Base-by-base conservation (phyloP, 1,284 basidiomycete genomes). In the Coniferiporia sulphurascens region DNA sequence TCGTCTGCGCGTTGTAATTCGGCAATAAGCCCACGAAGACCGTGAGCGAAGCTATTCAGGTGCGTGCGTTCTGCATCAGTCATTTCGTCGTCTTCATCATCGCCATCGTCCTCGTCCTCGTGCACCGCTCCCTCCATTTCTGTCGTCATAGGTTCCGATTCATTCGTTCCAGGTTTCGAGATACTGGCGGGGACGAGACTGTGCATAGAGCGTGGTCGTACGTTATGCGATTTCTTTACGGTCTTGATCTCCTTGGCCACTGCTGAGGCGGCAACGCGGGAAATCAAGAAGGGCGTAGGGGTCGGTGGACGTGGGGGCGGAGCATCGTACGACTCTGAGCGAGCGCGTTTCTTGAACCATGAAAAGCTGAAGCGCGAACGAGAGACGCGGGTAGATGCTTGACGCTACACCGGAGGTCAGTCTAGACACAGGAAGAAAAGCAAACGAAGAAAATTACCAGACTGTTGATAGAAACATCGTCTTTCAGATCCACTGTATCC, bases 1-100 rank as follows among this genome's bases (percentile, higher is more conserved):
- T 48, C 46, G 21, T 56, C 55, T 21, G 46, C 46, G 9, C 17
- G 15, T 34, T 49, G 45, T 6, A 56, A 46, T 44, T 48, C n/a
- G 43, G 55, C 55, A 17, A 56, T 56, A 12, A 56, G 32, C 32
- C 46, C 46, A 21, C 55, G 55, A 35, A 56, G 32, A 1, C 55
- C 55, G 36, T 34, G 48, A 7, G 55, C 55, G 17, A 48, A 56
- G 13, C 36, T 22, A 4, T 17, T n/a, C n/a, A 56, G 46, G 7
- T 34, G 55, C 13, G 17, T 34, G 34, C 55, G 55, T 22, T 56
- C 55, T 21, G 44, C 44, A 4, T 27, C 19, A 8, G 55, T 38
- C 34, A 49, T 4, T 8, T 5, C 19, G 7, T 38, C 51, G 13
- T n/a, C 21, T 15, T 38, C 34, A 32, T 56, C 55, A 15, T 48